Evolutionary conservation across 75 land plant species (phyloP), one percentile per base, ranked within the genome.

Genomic region (Sequoiadendron giganteum): DNA sequence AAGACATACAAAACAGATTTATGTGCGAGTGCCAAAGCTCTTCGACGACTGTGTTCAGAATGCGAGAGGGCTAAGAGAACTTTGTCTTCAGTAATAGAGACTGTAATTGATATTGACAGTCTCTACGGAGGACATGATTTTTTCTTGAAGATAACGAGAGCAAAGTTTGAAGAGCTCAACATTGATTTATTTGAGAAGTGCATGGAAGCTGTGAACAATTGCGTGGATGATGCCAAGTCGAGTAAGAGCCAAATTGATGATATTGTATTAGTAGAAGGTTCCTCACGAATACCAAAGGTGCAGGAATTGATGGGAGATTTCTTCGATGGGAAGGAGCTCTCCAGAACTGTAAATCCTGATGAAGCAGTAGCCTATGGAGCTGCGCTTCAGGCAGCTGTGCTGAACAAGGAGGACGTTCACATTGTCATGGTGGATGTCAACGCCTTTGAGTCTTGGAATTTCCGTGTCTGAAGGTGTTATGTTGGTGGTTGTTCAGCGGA

Each of bases 31-130:
- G 61, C 91, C 0, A 73, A 88, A 14, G 88, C 92, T 30, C 88
- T 91, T n/a, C 15, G 91, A 34, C 61, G 91, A 58, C 80, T 91
- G 72, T 42, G 91, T 43, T 52, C 91, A 1, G 88, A 92, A 11
- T 89, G 90, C 73, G 91, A 91, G 92, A 83, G 91, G 86, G 92
- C 92, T 19, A 91, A 91, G 86, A 86, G 86, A 42, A 91, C 42
- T 25, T 76, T 91, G 45, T 89, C 88, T 30, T 86, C 84, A 1
- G 76, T 89, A 10, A 82, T 92, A 10, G 85, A 91, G 40, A 90
- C 91, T 18, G 88, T 89, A 3, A 90, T 91, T 38, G 91, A 91
- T 76, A 90, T 91, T 18, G 91, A 91, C 56, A 84, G 85, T 18
- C 75, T 91, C 6, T 90, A 87, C 48, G 89, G 88, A 47, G 89